Base-by-base conservation (phyloP, 495 filamentous ascomycete species). In the Jackrogersella multiformis region DNA sequence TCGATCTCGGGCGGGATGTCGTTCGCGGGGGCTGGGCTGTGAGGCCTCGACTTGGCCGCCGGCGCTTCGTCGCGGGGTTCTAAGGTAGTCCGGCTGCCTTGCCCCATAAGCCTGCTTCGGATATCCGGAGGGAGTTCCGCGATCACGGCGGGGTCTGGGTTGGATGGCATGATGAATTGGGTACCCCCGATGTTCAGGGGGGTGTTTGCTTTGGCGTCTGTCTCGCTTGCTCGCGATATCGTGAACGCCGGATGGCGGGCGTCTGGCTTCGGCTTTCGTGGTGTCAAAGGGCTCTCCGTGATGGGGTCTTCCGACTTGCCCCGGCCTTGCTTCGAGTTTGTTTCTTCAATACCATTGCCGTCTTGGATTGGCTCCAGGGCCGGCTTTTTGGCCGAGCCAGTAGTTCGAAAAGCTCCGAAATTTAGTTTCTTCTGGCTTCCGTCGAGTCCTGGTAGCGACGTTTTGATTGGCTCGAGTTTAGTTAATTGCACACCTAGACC, bases 401-500 rank as follows among this genome's bases (percentile, higher is more conserved):
- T 66, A 21, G 56, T 23, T 28, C 44, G 68, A 32, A 75, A 70
- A 8, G 61, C 36, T 24, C 66, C 69, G 36, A 78, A 77, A 12
- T 18, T 83, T 20, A 92, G 77, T 53, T 83, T 86, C 55, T 79
- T 84, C 71, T 94, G 90, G 73, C 86, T 88, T 56, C 88, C 84
- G 39, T 88, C 85, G 6, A 79, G 76, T 6, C 64, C 74, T 4
- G 68, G 61, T 2, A 66, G 30, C n/a, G 71, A 70, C 8, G 72
- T 60, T 69, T 91, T 95, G 46, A 93, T 76, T 8, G 89, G 88
- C 61, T 99, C 93, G 5, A 99, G 83, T 77, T 92, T 97, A 16
- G 91, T 93, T 88, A 97, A 89, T 72, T 97, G 93, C 2, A 98
- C 82, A 0, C 94, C 96, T 23, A 99, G 78, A 9, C 95, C 95